Base-by-base conservation (phyloP, 2,329 filamentous ascomycete genomes). In the Drechslera avenae region DNA sequence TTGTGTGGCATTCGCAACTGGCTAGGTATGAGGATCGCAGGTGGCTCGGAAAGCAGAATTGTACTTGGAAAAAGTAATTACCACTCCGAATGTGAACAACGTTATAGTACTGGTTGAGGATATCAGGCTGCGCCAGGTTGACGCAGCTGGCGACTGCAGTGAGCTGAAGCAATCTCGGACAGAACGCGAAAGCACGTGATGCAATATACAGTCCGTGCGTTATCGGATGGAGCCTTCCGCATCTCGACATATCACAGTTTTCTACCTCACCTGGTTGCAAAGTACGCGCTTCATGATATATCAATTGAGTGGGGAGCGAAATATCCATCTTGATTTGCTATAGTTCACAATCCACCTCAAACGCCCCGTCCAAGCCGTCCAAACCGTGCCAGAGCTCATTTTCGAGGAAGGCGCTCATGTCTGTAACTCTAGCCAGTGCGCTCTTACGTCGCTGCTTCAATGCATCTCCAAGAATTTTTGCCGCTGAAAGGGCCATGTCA, bases 401-500 rank as follows among this genome's bases (percentile, higher is more conserved):
- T 33, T 62, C 52, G 2, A 68, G 50, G 41, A 65, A 68, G 23
- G 55, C 43, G 14, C 54, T 63, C 61, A 68, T 63, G 3, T 66
- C 62, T 32, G 51, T 56, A 19, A 65, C 46, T 35, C 58, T 59
- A 37, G 68, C 59, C 19, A 64, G 53, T 3, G 39, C 56, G 26
- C 57, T 54, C 39, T 63, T 62, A 30, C 61, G 60, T 40, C 63
- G 59, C 46, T 63, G 51, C 40, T 64, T 66, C 46, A 76, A 57
- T 4, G 62, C 68, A n/a, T 66, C 66, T 2, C 70, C 68, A n/a
- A 77, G 46, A 16, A 72, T 68, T 2, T 66, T 70, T 19, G 75
- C 76, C 8, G 74, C 74, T 34, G 73, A 56, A 17, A 73, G 69
- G 5, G 76, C 76, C 71, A 77, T 83, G 55, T 83, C 81, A 3